Evolutionary conservation across 2,329 filamentous ascomycete genomes (phyloP).

Genomic region (Colletotrichum trifolii): DNA sequence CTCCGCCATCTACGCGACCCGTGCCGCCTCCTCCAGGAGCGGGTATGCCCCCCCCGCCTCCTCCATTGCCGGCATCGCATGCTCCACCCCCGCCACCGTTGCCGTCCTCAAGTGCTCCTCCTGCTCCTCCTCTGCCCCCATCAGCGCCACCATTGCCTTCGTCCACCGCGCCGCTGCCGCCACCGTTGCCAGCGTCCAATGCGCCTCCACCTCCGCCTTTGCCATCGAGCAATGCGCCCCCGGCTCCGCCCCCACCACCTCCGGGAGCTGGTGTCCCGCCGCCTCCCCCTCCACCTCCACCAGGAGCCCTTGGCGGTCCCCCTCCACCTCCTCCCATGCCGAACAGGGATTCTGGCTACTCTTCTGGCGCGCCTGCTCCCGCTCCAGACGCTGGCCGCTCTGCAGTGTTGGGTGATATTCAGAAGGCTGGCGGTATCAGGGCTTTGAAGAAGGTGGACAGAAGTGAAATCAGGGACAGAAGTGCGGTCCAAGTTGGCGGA

Average conservation of each 20-base stretch:
- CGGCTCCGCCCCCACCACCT: slow-evolving; percentile 52
- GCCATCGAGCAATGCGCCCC: slow-evolving; percentile 44
- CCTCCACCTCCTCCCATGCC: slow-evolving; percentile 66
- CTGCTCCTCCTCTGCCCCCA: slow-evolving; percentile 49
- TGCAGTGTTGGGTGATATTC: slow-evolving; percentile 78
- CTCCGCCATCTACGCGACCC: slow-evolving; percentile 63
- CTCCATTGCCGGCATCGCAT: slow-evolving; percentile 45
- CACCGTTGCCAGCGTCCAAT: slow-evolving; percentile 48
- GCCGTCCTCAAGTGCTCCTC: slow-evolving; percentile 43
- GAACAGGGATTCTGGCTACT: slow-evolving; percentile 68
- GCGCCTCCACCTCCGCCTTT: slow-evolving; percentile 54
- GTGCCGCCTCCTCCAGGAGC: slow-evolving; percentile 63
- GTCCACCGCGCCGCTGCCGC: slow-evolving; percentile 44
- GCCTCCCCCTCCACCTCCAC: slow-evolving; percentile 50
- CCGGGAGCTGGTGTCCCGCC: slow-evolving; percentile 51
- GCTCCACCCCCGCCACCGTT: slow-evolving; percentile 47
- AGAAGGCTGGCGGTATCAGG: slow-evolving; percentile 73
- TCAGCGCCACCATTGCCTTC: slow-evolving; percentile 37
- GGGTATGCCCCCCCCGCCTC: slow-evolving; percentile 51
- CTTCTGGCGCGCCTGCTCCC: slow-evolving; percentile 62
- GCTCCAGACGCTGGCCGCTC: slow-evolving; percentile 59
- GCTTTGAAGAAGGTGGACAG: slow-evolving; percentile 81
- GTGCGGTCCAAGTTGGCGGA: slow-evolving; percentile 66
- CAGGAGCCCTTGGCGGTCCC: slow-evolving; percentile 50
- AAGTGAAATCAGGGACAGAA: slow-evolving; percentile 77